Conservation (phyloP, 495 filamentous ascomycete species). For the Tuber melanosporum region DNA sequence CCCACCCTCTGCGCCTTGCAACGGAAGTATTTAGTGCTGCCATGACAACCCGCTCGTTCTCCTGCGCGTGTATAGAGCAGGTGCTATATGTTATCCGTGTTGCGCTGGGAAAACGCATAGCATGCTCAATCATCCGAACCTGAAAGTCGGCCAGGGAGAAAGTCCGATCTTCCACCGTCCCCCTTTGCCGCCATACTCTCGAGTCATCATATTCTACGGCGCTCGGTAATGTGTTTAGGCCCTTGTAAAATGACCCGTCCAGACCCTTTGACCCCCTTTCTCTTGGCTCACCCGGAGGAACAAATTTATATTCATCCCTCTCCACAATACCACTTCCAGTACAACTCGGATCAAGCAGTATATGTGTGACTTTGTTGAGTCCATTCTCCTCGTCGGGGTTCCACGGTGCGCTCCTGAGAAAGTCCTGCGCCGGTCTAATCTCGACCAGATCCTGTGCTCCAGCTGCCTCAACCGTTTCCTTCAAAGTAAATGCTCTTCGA, state of each 20-base stretch:
- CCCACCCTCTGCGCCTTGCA: slow-evolving; percentile 67
- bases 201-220: slow-evolving; percentile 34
- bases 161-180: slow-evolving; percentile 50
- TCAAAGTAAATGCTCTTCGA: slow-evolving; percentile 60
- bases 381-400: slow-evolving; percentile 46
- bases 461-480: slow-evolving; percentile 74
- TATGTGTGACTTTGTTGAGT: slow-evolving; percentile 57
- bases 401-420: slow-evolving; percentile 63
- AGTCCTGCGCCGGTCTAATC: slow-evolving; percentile 68
- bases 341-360: slow-evolving; percentile 88
- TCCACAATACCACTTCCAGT: slow-evolving; percentile 92
- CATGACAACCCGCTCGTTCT: slow-evolving; percentile 81
- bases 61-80: slow-evolving; percentile 75
- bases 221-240: slow-evolving; percentile 27
- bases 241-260: slow-evolving; percentile 43
- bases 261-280: neutral
- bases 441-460: slow-evolving; percentile 59
- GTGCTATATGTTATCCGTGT: slow-evolving; percentile 80
- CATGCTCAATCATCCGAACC: slow-evolving; percentile 68
- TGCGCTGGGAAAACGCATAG: slow-evolving; percentile 73
- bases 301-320: slow-evolving; percentile 56
- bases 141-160: slow-evolving; percentile 69
- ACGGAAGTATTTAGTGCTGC: slow-evolving; percentile 59
- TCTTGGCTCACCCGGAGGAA: slow-evolving; percentile 52
- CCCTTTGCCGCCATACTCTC: slow-evolving; percentile 19